A percentile compares a stretch with the other conserved stretches of the same genome.
Evolutionary conservation across 2,329 filamentous ascomycete genomes (phyloP).

Genomic region (Penicillium sp.): DNA sequence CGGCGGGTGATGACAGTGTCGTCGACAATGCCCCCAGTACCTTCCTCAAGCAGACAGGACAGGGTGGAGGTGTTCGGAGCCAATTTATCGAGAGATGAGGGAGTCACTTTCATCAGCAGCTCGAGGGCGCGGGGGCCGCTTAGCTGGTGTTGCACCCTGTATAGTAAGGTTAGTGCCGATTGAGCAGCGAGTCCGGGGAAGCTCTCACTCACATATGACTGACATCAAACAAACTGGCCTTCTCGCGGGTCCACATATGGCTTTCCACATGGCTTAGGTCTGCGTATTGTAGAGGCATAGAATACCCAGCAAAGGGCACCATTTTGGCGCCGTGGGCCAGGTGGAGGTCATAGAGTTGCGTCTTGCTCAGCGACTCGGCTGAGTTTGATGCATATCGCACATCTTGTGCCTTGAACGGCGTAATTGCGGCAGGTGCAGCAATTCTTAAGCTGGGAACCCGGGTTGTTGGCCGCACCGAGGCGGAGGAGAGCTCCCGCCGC

Average conservation of each 20-base stretch:
- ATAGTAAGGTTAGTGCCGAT: constrained; percentile 12
- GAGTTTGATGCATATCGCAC: constrained; percentile 36
- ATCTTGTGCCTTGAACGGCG: constrained; percentile 13
- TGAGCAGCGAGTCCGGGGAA: background rate
- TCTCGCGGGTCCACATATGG: constrained; percentile 82
- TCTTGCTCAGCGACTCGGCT: constrained; percentile 45
- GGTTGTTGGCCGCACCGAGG: constrained; percentile 26
- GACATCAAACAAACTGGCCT: constrained; percentile 92
- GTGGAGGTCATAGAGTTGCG: constrained; percentile 76
- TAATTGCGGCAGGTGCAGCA: constrained; percentile 12
- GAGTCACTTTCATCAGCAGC: constrained; percentile 82
- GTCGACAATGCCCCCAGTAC: constrained; percentile 87
- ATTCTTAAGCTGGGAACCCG: constrained; percentile 14
- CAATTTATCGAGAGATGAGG: constrained; percentile 66
- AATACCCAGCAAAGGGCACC: constrained; percentile 91
- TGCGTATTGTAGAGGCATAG: constrained; percentile 88
- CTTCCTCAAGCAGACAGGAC: constrained; percentile 75
- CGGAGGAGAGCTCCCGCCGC: constrained; percentile 30
- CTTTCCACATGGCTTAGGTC: constrained; percentile 75
- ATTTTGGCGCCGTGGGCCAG: constrained; percentile 80
- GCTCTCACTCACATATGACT: constrained; percentile 75
- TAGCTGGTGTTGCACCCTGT: constrained; percentile 75
- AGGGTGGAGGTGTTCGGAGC: constrained; percentile 70
- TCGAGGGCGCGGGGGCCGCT: constrained; percentile 73
- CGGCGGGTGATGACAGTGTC: constrained; percentile 87